These are phyloP conservation scores for Botryotinia narcissicola DNA, from an alignment of 2,329 filamentous ascomycete genomes.

Conservation along the genomic window DNA sequence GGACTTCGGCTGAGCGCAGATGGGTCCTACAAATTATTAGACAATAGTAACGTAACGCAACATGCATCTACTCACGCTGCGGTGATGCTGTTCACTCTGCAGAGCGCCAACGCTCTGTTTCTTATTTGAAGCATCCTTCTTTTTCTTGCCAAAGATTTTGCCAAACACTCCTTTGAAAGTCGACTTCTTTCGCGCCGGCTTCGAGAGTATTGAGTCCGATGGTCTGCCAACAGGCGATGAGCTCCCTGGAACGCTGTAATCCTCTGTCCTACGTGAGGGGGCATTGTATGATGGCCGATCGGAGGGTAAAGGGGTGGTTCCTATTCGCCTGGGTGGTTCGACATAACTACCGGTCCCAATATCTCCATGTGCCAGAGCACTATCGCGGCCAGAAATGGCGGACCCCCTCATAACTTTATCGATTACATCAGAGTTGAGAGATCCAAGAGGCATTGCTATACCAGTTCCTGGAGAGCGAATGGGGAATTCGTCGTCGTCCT, in stretches of 20 bases:
- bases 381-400: conserved; percentile 17
- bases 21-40: conserved; percentile 41
- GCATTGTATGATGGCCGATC: conserved; percentile 25
- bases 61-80: conserved; percentile 47
- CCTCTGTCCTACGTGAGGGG: conserved; percentile 22
- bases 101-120: conserved; percentile 19
- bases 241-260: background rate
- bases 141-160: conserved; percentile 56
- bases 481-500: conserved; percentile 55
- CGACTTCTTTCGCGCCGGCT: conserved; percentile 56
- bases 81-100: conserved; percentile 42
- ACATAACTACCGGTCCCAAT: conserved; percentile 13
- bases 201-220: conserved; percentile 40
- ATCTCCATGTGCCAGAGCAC: conserved; percentile 24
- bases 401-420: conserved; percentile 18
- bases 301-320: conserved; percentile 15
- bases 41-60: conserved; percentile 16
- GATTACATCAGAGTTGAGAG: conserved; percentile 21
- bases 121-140: conserved; percentile 1
- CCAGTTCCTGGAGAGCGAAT: conserved; percentile 46
- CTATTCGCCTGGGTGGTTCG: conserved; percentile 15
- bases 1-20: conserved; percentile 39
- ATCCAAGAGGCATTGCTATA: conserved; percentile 40
- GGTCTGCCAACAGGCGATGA: conserved; percentile 33
- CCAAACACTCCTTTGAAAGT: conserved; percentile 55